Evolutionary conservation across 495 filamentous ascomycete species (phyloP).

Genomic region (Schizothecium vesticola): DNA sequence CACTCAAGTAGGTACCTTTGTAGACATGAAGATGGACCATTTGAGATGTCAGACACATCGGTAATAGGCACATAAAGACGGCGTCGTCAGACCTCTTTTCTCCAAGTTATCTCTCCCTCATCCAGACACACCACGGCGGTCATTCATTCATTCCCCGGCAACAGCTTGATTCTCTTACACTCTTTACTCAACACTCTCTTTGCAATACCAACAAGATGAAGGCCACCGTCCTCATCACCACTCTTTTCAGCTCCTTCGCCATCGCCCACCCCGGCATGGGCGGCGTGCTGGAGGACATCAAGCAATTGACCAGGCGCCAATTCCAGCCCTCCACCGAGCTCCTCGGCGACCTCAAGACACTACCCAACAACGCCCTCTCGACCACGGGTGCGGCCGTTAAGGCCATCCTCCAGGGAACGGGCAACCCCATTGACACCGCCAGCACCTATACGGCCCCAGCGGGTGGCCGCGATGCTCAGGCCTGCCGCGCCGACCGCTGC

Average conservation of each 20-base stretch:
- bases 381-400: conserved; percentile 5
- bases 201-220: not conserved
- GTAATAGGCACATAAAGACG: too few relatives aligned
- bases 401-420: conserved; percentile 4
- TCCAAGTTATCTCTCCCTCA: too few relatives aligned
- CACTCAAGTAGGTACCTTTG: too few relatives aligned
- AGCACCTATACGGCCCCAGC: not conserved
- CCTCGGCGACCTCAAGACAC: conserved; percentile 1
- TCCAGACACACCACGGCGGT: too few relatives aligned
- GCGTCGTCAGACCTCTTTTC: too few relatives aligned
- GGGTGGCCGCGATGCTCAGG: not conserved
- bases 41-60: too few relatives aligned
- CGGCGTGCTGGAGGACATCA: not conserved
- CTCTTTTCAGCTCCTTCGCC: not conserved
- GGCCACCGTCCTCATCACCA: not conserved
- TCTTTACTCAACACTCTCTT: too few relatives aligned
- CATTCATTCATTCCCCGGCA: too few relatives aligned
- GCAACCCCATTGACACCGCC: conserved; percentile 4
- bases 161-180: too few relatives aligned
- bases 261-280: conserved; percentile 3
- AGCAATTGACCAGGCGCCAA: not conserved
- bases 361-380: not conserved
- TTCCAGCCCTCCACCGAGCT: conserved; percentile 3
- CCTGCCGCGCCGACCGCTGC: not conserved
- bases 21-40: too few relatives aligned